Evolutionary conservation across 441 rosid genomes (phyloP).

Genomic region (Adansonia gregorii): DNA sequence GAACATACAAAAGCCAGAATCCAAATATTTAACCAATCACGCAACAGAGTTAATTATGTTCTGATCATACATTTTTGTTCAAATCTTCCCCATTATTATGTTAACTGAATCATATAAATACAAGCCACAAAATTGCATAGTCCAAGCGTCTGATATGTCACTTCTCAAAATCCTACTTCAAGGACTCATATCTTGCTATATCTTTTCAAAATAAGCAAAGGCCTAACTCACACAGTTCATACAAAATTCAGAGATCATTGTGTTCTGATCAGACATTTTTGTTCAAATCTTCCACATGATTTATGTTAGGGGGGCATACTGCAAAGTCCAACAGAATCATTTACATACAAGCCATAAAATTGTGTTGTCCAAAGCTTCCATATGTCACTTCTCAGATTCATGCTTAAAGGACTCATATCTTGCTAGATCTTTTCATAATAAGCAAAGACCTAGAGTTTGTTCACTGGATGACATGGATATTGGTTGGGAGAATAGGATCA

Average conservation of each 20-base stretch:
- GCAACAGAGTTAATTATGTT: background rate
- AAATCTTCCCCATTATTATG: background rate
- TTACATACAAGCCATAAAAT: background rate
- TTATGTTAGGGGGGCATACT: background rate
- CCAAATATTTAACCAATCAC: background rate
- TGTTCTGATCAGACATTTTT: background rate
- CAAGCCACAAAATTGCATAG: background rate
- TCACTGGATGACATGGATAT: slow-evolving; percentile 8
- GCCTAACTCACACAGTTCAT: too few species aligned
- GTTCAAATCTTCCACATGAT: slow-evolving; percentile 1
- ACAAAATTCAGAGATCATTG: background rate
- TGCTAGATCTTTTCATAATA: slow-evolving; percentile 5
- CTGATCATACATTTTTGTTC: background rate
- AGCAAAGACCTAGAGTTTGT: background rate
- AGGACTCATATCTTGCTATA: background rate
- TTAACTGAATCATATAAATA: background rate
- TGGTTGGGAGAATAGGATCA: background rate
- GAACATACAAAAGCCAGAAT: slow-evolving; percentile 1
- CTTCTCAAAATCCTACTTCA: background rate
- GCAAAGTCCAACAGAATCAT: background rate
- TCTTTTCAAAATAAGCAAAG: background rate
- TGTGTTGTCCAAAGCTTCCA: background rate
- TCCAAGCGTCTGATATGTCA: background rate
- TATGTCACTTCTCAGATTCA: background rate
- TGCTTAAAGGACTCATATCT: background rate